These are phyloP conservation scores for Fusarium sp. DNA, from an alignment of 2,329 filamentous ascomycete genomes.

Conservation along the genomic window DNA sequence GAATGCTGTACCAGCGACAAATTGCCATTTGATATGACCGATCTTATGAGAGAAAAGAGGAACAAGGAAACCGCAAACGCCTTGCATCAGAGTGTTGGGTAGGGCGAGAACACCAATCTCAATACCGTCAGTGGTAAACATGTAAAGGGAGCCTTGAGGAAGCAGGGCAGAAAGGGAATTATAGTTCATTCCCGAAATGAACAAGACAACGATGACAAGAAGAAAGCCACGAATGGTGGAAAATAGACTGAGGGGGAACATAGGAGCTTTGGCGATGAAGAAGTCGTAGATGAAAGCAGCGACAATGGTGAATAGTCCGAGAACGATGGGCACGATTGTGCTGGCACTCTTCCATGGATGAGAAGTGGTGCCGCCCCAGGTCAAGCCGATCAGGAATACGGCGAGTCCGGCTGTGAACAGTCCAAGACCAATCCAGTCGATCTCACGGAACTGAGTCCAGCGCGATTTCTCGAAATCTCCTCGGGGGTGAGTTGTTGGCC, in stretches of 20 bases:
- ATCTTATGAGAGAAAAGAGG: slow-evolving; percentile 3
- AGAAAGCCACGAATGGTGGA: slow-evolving; percentile 1
- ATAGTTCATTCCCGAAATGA: slow-evolving; percentile 25
- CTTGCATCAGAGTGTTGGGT: background rate
- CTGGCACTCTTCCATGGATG: slow-evolving; percentile 21
- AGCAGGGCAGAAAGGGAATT: slow-evolving; percentile 18
- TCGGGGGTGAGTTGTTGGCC: slow-evolving; percentile 6
- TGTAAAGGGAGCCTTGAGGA: slow-evolving; percentile 20
- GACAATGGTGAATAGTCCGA: background rate
- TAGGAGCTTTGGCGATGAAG: background rate
- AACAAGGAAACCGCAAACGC: background rate
- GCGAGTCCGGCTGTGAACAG: slow-evolving; percentile 5
- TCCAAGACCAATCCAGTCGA: slow-evolving; percentile 10
- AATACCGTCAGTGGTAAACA: slow-evolving; percentile 24
- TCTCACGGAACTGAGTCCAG: slow-evolving; percentile 15
- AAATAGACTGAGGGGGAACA: slow-evolving; percentile 4
- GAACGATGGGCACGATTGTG: background rate
- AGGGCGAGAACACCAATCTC: slow-evolving; percentile 11
- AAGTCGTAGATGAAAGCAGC: slow-evolving; percentile 17
- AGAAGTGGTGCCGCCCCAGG: slow-evolving; percentile 5
- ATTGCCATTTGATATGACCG: slow-evolving; percentile 13
- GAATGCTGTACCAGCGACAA: slow-evolving; percentile 2
- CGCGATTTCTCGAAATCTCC: slow-evolving; percentile 27
- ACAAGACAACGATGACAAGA: slow-evolving; percentile 2
- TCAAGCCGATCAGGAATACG: slow-evolving; percentile 5